phyloP scores from a whole-genome alignment of 345 rosid genomes.

The Camelina laxa region DNA sequence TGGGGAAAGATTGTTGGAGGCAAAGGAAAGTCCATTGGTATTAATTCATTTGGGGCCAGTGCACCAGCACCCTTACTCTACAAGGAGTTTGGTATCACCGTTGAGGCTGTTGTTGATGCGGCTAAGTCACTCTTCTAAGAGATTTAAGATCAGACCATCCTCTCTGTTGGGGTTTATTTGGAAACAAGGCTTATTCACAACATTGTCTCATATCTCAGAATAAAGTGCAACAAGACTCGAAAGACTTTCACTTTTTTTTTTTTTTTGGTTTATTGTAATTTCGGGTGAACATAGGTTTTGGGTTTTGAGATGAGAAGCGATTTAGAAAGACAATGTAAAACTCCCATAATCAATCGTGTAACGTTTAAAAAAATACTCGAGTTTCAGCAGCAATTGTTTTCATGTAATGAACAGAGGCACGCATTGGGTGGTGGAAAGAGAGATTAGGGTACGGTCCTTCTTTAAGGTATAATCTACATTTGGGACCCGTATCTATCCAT shows the following conservation, averaged over 20 bases:
- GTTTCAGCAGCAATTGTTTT: slow-evolving; percentile 16
- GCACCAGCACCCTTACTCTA: slow-evolving; percentile 79
- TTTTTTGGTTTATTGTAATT: slow-evolving; percentile 32
- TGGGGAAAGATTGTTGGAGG: slow-evolving; percentile 79
- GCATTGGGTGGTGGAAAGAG: slow-evolving; percentile 1
- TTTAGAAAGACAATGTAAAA: slow-evolving; percentile 38
- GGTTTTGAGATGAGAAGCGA: slow-evolving; percentile 38
- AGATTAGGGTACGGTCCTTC: slow-evolving; percentile 5
- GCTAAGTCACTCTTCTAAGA: slow-evolving; percentile 61
- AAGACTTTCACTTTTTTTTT: slow-evolving; percentile 14
- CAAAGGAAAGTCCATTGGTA: slow-evolving; percentile 80
- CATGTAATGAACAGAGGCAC: neutral
- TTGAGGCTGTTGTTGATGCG: slow-evolving; percentile 74
- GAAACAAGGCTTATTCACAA: slow-evolving; percentile 26
- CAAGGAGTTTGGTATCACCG: slow-evolving; percentile 81
- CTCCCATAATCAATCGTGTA: slow-evolving; percentile 23
- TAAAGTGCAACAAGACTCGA: slow-evolving; percentile 34
- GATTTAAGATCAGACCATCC: slow-evolving; percentile 11
- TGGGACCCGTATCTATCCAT: slow-evolving; percentile 3
- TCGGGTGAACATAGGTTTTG: slow-evolving; percentile 39
- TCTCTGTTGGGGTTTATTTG: slow-evolving; percentile 16
- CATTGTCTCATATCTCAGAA: slow-evolving; percentile 38
- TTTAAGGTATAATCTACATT: slow-evolving; percentile 7
- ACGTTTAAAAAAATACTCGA: slow-evolving; percentile 11
- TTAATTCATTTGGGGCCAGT: slow-evolving; percentile 81